Evolutionary conservation across 2,329 filamentous ascomycete species (phyloP), one percentile per base, ranked within the genome.

Genomic region (Escovopsis sp.): DNA sequence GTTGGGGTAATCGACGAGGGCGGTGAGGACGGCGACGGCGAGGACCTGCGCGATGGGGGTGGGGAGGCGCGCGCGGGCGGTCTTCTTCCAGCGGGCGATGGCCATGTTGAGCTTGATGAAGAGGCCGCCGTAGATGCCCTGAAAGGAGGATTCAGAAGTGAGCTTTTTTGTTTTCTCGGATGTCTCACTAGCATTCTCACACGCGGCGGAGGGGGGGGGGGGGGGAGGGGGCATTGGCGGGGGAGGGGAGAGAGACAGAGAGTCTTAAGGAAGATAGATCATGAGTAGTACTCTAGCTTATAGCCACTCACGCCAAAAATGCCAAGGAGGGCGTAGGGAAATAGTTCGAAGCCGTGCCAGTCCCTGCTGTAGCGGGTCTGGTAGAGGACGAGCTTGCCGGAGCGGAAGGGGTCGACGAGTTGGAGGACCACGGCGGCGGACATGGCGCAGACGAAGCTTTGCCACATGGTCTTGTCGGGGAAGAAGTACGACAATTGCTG

Each of bases 381-480:
- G 53, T 94, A 98, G 36, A 96, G 64, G 31, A 96, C 90, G 35
- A 96, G 79, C 56, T 98, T 92, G 36, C 88, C 90, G 2, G 87
- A 93, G 35, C 90, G 75, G 54, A 96, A 94, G 4, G 90, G 90
- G 53, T 98, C 90, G 41, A 94, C 72, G 5, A 84, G 84, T 56
- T 96, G 88, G 4, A 98, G 66, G 12, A 86, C 85, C 27, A 96
- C 84, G 14, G 90, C 88, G 13, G 87, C 90, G n/a, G 93, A 84
- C 87, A 96, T 96, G 53, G 90, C 90, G 49, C 90, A 96, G 28
- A 98, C 90, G 51, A 98, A 98, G 49, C 86, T 94, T 55, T 94
- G 90, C 90, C 90, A 98, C 90, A 98, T 96, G 9, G 90, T 96
- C 58, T 96, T 96, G 59, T 96, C 88, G 0, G 90, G 88, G 47